phyloP scores from a whole-genome alignment of 805 yeast genomes.

The Cyberlindnera mississippiensis region DNA sequence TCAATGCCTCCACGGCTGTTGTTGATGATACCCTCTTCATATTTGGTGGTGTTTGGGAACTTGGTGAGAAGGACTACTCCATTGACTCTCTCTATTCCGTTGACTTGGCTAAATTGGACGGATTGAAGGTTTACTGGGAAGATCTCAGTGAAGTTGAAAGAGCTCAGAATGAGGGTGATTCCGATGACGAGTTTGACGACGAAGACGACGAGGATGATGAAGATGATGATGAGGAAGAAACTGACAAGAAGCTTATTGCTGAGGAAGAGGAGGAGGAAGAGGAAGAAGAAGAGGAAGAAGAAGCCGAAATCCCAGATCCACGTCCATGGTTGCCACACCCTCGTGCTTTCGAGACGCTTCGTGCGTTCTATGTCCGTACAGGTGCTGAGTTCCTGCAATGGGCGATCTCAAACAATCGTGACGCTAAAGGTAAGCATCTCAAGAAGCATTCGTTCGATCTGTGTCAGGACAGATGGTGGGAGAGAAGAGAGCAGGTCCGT shows the following conservation, averaged over 20 bases:
- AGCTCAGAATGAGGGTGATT: constrained; percentile 47
- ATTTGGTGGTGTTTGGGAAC: constrained; percentile 88
- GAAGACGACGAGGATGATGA: constrained; percentile 66
- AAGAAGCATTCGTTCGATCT: constrained; percentile 86
- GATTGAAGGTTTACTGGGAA: constrained; percentile 88
- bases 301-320: constrained; percentile 77
- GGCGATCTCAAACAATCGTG: constrained; percentile 84
- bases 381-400: constrained; percentile 87
- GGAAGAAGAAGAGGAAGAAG: constrained; percentile 54
- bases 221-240: constrained; percentile 52
- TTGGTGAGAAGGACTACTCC: constrained; percentile 79
- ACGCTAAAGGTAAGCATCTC: constrained; percentile 83
- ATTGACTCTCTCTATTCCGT: constrained; percentile 84
- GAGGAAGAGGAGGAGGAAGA: constrained; percentile 63
- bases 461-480: constrained; percentile 98
- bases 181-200: constrained; percentile 65
- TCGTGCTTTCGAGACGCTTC: constrained; percentile 80
- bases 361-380: constrained; percentile 81
- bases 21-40: constrained; percentile 80
- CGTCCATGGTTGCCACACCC: constrained; percentile 98
- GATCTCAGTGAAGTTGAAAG: constrained; percentile 54
- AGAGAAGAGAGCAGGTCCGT: constrained; percentile 89
- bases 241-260: constrained; percentile 36
- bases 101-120: constrained; percentile 83
- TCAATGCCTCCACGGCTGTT: constrained; percentile 81